Conservation (phyloP, 2,329 filamentous ascomycete species). For the Nothomitra cinnamomea region DNA sequence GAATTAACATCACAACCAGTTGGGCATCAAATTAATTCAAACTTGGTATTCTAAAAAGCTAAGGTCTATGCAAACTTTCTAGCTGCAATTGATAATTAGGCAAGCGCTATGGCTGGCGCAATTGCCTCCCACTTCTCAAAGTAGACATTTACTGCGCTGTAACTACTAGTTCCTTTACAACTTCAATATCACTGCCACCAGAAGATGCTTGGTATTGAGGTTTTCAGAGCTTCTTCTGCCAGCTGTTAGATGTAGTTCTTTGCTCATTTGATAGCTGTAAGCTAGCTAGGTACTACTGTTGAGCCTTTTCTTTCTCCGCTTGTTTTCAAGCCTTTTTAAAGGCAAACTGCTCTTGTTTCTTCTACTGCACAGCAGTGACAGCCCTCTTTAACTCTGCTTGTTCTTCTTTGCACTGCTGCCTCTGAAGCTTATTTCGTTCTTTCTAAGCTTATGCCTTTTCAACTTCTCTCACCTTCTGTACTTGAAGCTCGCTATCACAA, state of each 20-base stretch:
- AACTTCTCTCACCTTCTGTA: background rate
- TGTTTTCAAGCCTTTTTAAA: background rate
- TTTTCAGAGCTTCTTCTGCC: too few species aligned
- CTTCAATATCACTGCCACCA: background rate
- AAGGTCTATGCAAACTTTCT: too few species aligned
- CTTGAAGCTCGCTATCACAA: conserved; percentile 1
- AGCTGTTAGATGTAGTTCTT: too few species aligned
- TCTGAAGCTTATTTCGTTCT: too few species aligned
- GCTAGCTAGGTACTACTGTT: background rate
- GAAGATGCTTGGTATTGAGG: background rate
- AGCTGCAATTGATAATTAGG: too few species aligned
- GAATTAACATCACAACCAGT: too few species aligned
- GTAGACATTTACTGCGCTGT: background rate
- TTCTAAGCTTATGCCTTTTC: background rate
- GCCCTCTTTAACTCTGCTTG: background rate
- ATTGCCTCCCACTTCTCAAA: background rate
- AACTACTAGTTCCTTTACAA: background rate
- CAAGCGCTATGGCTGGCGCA: background rate
- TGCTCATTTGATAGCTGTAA: conserved; percentile 1
- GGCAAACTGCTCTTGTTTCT: background rate
- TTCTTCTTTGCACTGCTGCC: background rate
- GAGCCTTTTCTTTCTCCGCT: background rate
- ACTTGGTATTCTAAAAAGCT: too few species aligned
- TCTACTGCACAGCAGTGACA: background rate
- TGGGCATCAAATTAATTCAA: too few species aligned